These are phyloP conservation scores for Microcyclospora tardicrescens DNA, from an alignment of 2,329 filamentous ascomycete genomes.

Conservation along the genomic window DNA sequence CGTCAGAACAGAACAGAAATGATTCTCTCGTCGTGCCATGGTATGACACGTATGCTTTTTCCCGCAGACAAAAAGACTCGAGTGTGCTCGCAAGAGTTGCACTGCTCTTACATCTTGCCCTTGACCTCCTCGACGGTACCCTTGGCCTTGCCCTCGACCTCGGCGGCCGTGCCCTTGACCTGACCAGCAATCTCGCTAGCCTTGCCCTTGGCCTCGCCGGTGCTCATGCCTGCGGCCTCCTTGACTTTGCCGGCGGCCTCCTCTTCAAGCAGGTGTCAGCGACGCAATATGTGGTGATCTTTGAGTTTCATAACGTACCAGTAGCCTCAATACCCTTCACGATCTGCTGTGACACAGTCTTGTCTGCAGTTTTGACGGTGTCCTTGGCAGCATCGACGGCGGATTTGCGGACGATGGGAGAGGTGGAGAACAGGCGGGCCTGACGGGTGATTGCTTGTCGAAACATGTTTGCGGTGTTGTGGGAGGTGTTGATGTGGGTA, in stretches of 20 bases:
- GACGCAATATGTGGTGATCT: constrained; percentile 1
- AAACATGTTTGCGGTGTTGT: constrained; percentile 28
- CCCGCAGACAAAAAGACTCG: no score
- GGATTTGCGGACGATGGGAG: constrained; percentile 36
- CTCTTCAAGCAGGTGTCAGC: constrained; percentile 28
- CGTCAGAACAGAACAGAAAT: no score
- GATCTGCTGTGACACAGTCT: constrained; percentile 40
- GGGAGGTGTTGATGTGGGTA: constrained; percentile 2
- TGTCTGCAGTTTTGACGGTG: constrained; percentile 44
- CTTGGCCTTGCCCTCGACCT: constrained; percentile 32
- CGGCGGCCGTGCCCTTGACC: constrained; percentile 30
- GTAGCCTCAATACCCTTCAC: constrained; percentile 52
- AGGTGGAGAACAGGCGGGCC: constrained; percentile 42
- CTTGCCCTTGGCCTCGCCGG: constrained; percentile 29
- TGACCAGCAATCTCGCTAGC: constrained; percentile 27
- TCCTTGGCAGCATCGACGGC: constrained; percentile 45
- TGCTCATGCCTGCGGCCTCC: constrained; percentile 18
- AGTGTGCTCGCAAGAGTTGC: no score
- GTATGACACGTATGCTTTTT: no score
- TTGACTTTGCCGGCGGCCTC: constrained; percentile 35
- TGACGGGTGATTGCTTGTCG: constrained; percentile 32
- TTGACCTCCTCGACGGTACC: constrained; percentile 31
- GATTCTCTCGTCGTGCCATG: no score
- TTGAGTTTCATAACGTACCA: constrained; percentile 32
- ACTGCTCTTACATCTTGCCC: constrained; percentile 15